Evolutionary conservation across 2,329 filamentous ascomycete species (phyloP).

Genomic region (Colletotrichum acutatum): DNA sequence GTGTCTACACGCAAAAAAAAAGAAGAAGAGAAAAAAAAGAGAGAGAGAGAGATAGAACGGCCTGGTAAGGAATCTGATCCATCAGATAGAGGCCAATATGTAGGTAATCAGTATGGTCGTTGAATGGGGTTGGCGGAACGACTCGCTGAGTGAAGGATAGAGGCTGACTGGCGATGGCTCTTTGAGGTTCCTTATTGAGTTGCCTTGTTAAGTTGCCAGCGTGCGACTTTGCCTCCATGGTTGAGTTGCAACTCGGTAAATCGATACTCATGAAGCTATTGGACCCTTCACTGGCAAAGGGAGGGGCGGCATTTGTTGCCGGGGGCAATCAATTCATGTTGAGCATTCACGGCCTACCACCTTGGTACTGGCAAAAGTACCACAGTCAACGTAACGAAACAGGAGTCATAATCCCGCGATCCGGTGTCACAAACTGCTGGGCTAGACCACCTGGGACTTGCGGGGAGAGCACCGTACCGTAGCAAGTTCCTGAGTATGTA

Average conservation of each 20-base stretch:
- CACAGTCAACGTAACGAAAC: neutral
- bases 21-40: too few species aligned
- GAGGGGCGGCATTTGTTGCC: too few species aligned
- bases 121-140: neutral
- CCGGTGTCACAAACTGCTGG: neutral
- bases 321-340: too few species aligned
- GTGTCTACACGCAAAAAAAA: neutral
- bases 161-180: neutral
- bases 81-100: neutral
- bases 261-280: too few species aligned
- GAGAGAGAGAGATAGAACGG: too few species aligned
- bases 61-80: neutral
- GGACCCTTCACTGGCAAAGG: too few species aligned
- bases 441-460: neutral
- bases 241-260: too few species aligned
- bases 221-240: neutral
- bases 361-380: neutral
- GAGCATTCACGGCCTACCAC: too few species aligned
- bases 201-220: neutral
- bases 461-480: neutral
- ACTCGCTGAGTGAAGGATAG: neutral
- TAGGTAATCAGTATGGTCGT: neutral
- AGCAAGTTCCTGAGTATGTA: neutral
- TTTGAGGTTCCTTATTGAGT: too few species aligned
- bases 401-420: neutral